These are phyloP conservation scores for Pseudoneurospora amorphoporcata DNA, from an alignment of 495 filamentous ascomycete genomes.

Conservation along the genomic window DNA sequence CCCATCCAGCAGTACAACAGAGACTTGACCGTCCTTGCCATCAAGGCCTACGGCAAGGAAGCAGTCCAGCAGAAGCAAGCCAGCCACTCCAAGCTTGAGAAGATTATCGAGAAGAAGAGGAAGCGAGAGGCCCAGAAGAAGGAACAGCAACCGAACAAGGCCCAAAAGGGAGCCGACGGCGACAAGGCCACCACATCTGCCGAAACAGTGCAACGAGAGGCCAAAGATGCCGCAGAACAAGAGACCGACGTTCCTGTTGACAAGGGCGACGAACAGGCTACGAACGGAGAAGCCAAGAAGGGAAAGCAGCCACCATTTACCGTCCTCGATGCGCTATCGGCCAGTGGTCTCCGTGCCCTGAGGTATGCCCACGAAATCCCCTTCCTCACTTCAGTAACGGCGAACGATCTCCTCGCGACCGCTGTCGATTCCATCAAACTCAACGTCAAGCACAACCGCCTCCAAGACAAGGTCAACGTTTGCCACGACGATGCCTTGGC, in stretches of 20 bases:
- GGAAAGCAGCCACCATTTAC: slow-evolving; percentile 41
- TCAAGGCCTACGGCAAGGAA: slow-evolving; percentile 72
- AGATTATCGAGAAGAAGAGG: slow-evolving; percentile 34
- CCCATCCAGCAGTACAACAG: slow-evolving; percentile 98
- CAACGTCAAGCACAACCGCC: slow-evolving; percentile 74
- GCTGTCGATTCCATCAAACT: slow-evolving; percentile 72
- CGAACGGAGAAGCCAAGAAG: slow-evolving; percentile 12
- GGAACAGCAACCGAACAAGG: slow-evolving; percentile 17
- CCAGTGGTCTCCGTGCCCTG: slow-evolving; percentile 83
- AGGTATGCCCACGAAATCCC: slow-evolving; percentile 89
- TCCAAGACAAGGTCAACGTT: slow-evolving; percentile 57
- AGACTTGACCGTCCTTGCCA: slow-evolving; percentile 84
- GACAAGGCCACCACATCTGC: background rate
- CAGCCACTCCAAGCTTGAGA: slow-evolving; percentile 29
- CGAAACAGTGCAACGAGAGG: slow-evolving; percentile 7
- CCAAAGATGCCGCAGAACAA: slow-evolving; percentile 15
- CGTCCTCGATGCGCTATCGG: slow-evolving; percentile 90
- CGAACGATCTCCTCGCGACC: slow-evolving; percentile 72
- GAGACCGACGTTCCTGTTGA: background rate
- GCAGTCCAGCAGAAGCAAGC: slow-evolving; percentile 38
- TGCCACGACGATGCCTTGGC: slow-evolving; percentile 71
- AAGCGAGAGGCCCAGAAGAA: slow-evolving; percentile 28
- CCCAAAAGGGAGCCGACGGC: slow-evolving; percentile 10
- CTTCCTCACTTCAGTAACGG: slow-evolving; percentile 66
- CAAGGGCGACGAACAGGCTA: slow-evolving; percentile 6